These are phyloP conservation scores for Nothophytophthora sp. DNA, from an alignment of 352 stramenopile species.

Conservation along the genomic window DNA sequence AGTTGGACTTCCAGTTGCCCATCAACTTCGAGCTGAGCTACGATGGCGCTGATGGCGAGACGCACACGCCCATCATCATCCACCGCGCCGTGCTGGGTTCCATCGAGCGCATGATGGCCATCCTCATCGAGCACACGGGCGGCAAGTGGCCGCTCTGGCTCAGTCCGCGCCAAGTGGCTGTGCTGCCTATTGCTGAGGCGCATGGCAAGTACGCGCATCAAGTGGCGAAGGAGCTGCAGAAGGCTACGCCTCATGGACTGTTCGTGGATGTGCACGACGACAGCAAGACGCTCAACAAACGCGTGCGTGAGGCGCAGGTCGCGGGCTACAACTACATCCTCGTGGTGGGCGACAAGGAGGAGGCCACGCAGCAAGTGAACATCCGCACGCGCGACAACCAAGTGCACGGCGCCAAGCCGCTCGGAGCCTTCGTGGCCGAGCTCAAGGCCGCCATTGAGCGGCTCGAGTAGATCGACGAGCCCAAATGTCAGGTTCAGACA, in stretches of 20 bases:
- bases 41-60: constrained; percentile 81
- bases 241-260: constrained; percentile 94
- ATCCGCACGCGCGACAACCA: constrained; percentile 95
- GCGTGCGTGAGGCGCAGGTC: constrained; percentile 96
- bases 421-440: constrained; percentile 94
- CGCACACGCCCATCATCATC: constrained; percentile 96
- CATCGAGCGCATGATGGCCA: constrained; percentile 97
- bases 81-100: constrained; percentile 98
- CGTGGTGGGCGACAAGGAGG: constrained; percentile 94
- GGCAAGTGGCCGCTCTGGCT: constrained; percentile 99
- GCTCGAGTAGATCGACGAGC: constrained; percentile 74
- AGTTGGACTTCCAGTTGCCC: constrained; percentile 99
- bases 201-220: constrained; percentile 96
- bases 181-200: constrained; percentile 95
- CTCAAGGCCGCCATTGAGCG: constrained; percentile 78
- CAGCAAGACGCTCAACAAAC: constrained; percentile 98
- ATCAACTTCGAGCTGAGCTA: constrained; percentile 98
- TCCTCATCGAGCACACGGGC: constrained; percentile 98
- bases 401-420: constrained; percentile 93
- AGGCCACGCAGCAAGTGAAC: constrained; percentile 90
- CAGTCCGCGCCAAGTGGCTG: constrained; percentile 93
- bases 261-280: constrained; percentile 96
- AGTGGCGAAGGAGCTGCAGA: constrained; percentile 91
- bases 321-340: constrained; percentile 99
- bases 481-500: no score